These are phyloP conservation scores for Calycina herbarum DNA, from an alignment of 2,329 filamentous ascomycete species.

Conservation along the genomic window DNA sequence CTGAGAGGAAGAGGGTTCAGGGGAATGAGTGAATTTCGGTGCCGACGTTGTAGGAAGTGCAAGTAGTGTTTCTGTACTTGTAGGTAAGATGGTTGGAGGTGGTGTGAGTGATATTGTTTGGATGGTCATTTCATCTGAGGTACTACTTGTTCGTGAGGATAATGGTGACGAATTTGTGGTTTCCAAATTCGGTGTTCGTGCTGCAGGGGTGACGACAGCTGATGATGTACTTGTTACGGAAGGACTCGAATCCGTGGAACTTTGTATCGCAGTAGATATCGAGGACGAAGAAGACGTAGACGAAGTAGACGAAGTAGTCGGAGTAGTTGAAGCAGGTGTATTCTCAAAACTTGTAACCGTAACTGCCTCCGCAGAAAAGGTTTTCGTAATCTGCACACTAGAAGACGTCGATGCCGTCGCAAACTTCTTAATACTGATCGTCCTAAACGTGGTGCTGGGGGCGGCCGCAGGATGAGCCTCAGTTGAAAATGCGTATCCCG, in stretches of 20 bases:
- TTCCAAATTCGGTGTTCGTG: background rate
- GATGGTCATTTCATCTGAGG: background rate
- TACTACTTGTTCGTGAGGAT: background rate
- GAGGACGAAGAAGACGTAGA: background rate
- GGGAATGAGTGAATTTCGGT: background rate
- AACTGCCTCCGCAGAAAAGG: background rate
- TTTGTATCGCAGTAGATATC: background rate
- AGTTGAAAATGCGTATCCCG: background rate
- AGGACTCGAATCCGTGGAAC: background rate
- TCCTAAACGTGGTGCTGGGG: background rate
- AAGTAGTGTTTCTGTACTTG: background rate
- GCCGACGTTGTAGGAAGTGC: background rate
- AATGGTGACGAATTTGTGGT: background rate
- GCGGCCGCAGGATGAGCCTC: background rate
- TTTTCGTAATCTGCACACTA: background rate
- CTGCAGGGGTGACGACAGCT: background rate
- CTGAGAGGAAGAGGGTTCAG: background rate
- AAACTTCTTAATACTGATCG: background rate
- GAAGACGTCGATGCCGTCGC: background rate
- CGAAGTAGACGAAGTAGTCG: background rate
- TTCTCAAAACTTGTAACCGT: background rate
- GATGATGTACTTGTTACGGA: background rate
- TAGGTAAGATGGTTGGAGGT: background rate
- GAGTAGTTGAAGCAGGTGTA: background rate
- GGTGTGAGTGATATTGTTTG: background rate